Conservation (phyloP, 2,329 filamentous ascomycete species). For the Aspergillus latus region DNA sequence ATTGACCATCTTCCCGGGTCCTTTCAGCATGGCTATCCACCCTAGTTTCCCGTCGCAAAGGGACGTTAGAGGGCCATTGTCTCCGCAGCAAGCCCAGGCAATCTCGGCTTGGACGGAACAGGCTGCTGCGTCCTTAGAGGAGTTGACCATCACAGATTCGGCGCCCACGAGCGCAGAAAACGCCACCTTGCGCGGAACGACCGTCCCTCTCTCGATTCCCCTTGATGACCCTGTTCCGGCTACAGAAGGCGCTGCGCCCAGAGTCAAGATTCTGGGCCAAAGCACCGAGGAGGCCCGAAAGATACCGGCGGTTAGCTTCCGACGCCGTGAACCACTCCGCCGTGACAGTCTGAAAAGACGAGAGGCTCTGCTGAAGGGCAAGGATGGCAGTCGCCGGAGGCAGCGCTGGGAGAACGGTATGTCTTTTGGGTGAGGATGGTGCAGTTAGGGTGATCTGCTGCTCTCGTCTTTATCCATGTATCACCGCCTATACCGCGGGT, state of each 20-base stretch:
- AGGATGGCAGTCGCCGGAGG: slow-evolving; percentile 81
- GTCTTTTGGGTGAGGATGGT: slow-evolving; percentile 17
- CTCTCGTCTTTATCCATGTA: not conserved
- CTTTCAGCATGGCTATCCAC: slow-evolving; percentile 43
- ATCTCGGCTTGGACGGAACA: slow-evolving; percentile 67
- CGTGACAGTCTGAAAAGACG: slow-evolving; percentile 65
- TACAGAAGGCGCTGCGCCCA: slow-evolving; percentile 30
- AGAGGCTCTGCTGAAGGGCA: slow-evolving; percentile 79
- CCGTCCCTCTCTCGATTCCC: slow-evolving; percentile 69
- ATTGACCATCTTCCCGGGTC: not conserved
- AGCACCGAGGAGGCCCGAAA: slow-evolving; percentile 23
- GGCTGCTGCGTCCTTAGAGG: slow-evolving; percentile 40
- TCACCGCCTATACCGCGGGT: not conserved
- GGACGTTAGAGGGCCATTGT: slow-evolving; percentile 28
- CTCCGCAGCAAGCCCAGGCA: slow-evolving; percentile 50
- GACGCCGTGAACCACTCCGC: slow-evolving; percentile 56
- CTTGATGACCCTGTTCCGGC: slow-evolving; percentile 59
- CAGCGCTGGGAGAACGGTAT: slow-evolving; percentile 94
- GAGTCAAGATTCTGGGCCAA: slow-evolving; percentile 26
- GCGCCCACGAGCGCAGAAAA: slow-evolving; percentile 14
- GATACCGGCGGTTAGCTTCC: slow-evolving; percentile 43
- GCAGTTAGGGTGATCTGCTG: not conserved
- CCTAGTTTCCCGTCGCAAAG: slow-evolving; percentile 33
- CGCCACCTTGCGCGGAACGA: slow-evolving; percentile 57
- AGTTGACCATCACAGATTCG: slow-evolving; percentile 35